These are phyloP conservation scores for Actinomortierella wolfii DNA, from an alignment of 371 early-diverging fungal genomes.

Conservation along the genomic window DNA sequence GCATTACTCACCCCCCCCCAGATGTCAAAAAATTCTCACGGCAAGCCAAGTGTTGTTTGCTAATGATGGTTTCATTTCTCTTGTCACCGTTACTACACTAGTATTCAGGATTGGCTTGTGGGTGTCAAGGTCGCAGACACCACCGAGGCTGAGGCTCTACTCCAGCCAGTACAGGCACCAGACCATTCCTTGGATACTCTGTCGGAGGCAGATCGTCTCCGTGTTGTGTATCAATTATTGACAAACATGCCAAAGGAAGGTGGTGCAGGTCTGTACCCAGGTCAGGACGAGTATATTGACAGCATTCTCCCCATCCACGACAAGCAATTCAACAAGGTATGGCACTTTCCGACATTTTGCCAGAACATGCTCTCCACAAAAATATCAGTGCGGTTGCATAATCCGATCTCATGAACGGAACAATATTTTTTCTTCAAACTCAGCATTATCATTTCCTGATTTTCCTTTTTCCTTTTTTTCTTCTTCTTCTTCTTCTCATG, in stretches of 20 bases:
- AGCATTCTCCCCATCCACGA: constrained; percentile 82
- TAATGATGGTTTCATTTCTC: too few relatives aligned
- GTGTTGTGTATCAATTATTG: constrained; percentile 76
- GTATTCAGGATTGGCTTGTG: constrained; percentile 69
- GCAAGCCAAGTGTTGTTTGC: too few relatives aligned
- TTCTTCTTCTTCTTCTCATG: background rate
- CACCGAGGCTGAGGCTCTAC: constrained; percentile 31
- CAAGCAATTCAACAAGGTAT: constrained; percentile 71
- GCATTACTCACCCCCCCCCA: too few relatives aligned
- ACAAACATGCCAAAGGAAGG: constrained; percentile 67
- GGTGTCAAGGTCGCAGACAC: constrained; percentile 58
- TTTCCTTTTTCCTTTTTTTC: background rate
- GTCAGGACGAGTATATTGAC: constrained; percentile 63
- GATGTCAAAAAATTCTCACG: too few relatives aligned
- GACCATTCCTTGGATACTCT: constrained; percentile 42
- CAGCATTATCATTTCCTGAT: too few relatives aligned
- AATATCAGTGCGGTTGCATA: background rate
- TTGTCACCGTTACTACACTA: constrained; percentile 12
- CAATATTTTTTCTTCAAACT: background rate
- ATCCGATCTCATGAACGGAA: constrained; percentile 1
- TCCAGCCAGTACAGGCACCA: constrained; percentile 24
- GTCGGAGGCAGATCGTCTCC: constrained; percentile 75
- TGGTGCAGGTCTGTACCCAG: constrained; percentile 70
- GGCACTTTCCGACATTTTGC: background rate
- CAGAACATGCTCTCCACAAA: background rate